Evolutionary conservation across 2,329 filamentous ascomycete genomes (phyloP), one percentile per base, ranked within the genome.

Genomic region (Beauveria bassiana): DNA sequence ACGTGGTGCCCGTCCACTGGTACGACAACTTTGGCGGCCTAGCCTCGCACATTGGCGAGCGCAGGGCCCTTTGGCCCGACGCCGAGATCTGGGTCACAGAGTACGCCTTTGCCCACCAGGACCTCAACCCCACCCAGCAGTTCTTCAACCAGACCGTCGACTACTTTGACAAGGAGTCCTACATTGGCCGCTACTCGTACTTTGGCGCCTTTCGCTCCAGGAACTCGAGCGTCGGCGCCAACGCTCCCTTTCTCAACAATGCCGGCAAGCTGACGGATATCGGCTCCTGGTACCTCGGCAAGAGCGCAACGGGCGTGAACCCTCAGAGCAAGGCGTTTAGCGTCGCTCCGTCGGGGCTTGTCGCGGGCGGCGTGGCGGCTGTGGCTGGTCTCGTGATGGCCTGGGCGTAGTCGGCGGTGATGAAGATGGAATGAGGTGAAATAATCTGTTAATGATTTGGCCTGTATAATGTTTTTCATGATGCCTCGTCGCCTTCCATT

Each of bases 51-150:
- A 78, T 91, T 62, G 87, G 86, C 7, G 79, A 84, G 64, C 69
- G 74, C 1, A 66, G 68, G 26, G 71, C 69, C 9, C 68, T 68
- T 73, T 87, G 84, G 71, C 86, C 85, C 9, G 79, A 82, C 64
- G 77, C 78, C 40, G 79, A 81, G 3, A 83, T 93, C 64, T 93
- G 90, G 90, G 78, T 93, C 12, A 93, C 90, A 28, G 90, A 95
- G 73, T 92, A 88, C 71, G 89, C 87, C 43, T 80, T 81, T 60
- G 76, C 84, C 61, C 73, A 87, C 64, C 78, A 83, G 67, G 75
- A 80, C 28, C 78, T 91, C 18, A 63, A 70, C 1, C 73, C 78
- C 0, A 87, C 86, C 0, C 82, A 91, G 69, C 66, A 70, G 0
- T 91, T 90, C 70, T 92, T 84, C 76, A 91, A 91, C 68, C 78